These are phyloP conservation scores for Gnetum montanum DNA, from an alignment of 75 land plant genomes.

Conservation along the genomic window DNA sequence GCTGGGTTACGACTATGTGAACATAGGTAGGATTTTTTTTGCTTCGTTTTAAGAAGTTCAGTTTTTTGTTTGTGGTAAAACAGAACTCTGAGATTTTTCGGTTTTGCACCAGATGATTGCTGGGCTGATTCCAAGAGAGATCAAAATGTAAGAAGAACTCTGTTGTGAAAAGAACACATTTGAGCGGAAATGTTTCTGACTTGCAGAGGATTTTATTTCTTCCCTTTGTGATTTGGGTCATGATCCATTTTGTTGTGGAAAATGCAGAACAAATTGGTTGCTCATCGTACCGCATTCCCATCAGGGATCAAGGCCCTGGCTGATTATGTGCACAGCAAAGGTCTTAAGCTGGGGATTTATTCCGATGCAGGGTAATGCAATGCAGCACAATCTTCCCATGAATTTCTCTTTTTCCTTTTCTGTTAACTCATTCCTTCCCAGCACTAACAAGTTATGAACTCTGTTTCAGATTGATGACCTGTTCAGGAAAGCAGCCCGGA, in stretches of 20 bases:
- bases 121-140: conserved; percentile 38
- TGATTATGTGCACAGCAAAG: conserved; percentile 47
- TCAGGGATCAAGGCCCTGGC: conserved; percentile 56
- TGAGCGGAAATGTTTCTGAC: neutral
- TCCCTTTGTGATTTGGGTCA: neutral
- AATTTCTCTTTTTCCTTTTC: neutral
- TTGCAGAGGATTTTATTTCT: neutral
- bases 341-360: conserved; percentile 50
- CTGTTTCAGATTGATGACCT: conserved; percentile 19
- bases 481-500: conserved; percentile 26
- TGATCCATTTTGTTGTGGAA: neutral
- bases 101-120: conserved; percentile 30
- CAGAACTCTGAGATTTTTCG: neutral
- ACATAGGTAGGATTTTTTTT: conserved; percentile 37
- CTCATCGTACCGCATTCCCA: conserved; percentile 28
- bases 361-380: conserved; percentile 45
- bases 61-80: neutral
- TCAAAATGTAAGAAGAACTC: conserved; percentile 14
- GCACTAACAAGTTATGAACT: too few species aligned
- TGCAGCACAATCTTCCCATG: neutral
- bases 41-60: neutral
- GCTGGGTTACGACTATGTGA: conserved; percentile 65
- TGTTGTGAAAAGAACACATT: neutral
- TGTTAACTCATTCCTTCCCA: too few species aligned
- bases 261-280: conserved; percentile 25